phyloP scores from a whole-genome alignment of 116 monocot species.

The Phalaenopsis hybrid region DNA sequence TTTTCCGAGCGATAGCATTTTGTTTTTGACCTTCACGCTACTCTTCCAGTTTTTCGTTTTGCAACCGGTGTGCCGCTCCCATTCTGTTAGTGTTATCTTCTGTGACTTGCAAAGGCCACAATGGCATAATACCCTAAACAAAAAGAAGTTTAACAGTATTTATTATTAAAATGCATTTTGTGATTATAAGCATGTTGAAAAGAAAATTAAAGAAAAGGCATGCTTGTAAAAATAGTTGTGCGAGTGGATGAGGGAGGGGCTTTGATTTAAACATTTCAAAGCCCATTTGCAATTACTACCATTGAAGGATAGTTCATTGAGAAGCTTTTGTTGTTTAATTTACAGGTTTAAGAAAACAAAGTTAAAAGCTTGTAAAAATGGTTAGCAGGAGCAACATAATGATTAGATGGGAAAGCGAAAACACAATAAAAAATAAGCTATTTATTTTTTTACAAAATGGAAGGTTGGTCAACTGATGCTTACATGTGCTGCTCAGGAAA shows the following conservation, averaged over 20 bases:
- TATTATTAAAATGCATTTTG: not conserved
- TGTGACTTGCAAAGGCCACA: conserved; percentile 67
- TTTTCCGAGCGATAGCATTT: conserved; percentile 53
- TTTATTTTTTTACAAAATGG: not conserved
- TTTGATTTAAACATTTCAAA: too few relatives aligned
- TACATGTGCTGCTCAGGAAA: conserved; percentile 69
- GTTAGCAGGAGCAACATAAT: not conserved
- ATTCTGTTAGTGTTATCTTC: conserved; percentile 53
- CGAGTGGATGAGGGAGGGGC: too few relatives aligned
- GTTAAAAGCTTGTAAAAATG: not conserved
- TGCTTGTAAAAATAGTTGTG: not conserved
- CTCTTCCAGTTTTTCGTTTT: conserved; percentile 83
- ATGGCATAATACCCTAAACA: conserved; percentile 55
- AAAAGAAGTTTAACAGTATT: conserved; percentile 1
- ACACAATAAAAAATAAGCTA: not conserved
- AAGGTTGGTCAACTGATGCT: conserved; percentile 15
- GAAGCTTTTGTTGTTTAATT: not conserved
- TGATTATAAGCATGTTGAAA: conserved; percentile 2
- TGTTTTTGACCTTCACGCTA: conserved; percentile 63
- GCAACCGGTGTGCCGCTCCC: conserved; percentile 91
- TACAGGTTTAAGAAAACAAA: not conserved
- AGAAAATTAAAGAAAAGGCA: not conserved
- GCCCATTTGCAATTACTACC: too few relatives aligned
- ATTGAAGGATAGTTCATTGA: not conserved
- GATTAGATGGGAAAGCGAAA: not conserved